phyloP scores from a whole-genome alignment of 202 grass and related monocot genomes.

The Panicum hallii region DNA sequence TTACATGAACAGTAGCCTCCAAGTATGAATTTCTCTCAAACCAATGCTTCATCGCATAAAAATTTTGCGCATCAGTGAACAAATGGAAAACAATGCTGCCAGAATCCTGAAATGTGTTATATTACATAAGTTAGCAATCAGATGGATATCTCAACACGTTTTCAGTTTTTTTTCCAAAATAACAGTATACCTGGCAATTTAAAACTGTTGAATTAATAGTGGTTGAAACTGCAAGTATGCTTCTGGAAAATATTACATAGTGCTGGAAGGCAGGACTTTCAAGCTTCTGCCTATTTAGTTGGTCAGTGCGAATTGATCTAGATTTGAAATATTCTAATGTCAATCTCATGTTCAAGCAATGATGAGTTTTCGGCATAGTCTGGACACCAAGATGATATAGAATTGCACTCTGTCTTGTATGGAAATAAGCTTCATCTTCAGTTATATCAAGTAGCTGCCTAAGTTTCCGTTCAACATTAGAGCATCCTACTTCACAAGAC shows the following conservation, averaged over 20 bases:
- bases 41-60: constrained; percentile 92
- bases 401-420: constrained; percentile 90
- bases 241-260: constrained; percentile 83
- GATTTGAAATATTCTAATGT: constrained; percentile 96
- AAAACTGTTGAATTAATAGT: constrained; percentile 80
- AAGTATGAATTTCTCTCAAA: constrained; percentile 83
- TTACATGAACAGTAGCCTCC: constrained; percentile 63
- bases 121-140: constrained; percentile 23
- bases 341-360: constrained; percentile 89
- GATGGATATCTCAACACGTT: neutral
- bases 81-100: constrained; percentile 77
- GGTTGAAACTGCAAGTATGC: constrained; percentile 84
- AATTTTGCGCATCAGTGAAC: constrained; percentile 78
- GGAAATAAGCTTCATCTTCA: constrained; percentile 94
- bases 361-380: constrained; percentile 84
- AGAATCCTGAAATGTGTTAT: constrained; percentile 69
- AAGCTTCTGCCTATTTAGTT: constrained; percentile 47
- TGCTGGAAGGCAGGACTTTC: constrained; percentile 58
- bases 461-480: constrained; percentile 67
- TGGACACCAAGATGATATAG: constrained; percentile 79
- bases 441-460: constrained; percentile 84
- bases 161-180: constrained; percentile 13
- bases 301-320: constrained; percentile 11
- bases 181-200: constrained; percentile 72
- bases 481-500: constrained; percentile 60